These are phyloP conservation scores for Botrytis sinoallii DNA, from an alignment of 2,329 filamentous ascomycete genomes.

Conservation along the genomic window DNA sequence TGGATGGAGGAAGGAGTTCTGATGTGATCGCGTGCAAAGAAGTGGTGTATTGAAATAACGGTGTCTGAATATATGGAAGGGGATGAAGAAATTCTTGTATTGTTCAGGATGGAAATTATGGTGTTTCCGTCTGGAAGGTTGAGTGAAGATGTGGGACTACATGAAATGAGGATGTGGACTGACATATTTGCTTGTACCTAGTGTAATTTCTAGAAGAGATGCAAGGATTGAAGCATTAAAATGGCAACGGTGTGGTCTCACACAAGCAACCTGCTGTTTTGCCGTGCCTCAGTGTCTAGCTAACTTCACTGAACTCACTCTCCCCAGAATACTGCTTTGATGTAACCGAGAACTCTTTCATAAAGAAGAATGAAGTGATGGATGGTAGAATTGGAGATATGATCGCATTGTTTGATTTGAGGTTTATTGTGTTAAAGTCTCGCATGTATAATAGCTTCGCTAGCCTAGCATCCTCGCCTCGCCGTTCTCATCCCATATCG, in stretches of 20 bases:
- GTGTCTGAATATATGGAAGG: neutral
- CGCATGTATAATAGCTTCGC: neutral
- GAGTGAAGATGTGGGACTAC: neutral
- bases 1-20: neutral
- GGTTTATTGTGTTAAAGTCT: neutral
- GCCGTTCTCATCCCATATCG: neutral
- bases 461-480: neutral
- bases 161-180: neutral
- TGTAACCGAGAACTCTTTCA: neutral
- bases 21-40: rapidly evolving
- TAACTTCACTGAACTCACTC: neutral
- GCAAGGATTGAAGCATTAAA: neutral
- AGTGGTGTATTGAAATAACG: rapidly evolving
- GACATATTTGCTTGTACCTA: neutral
- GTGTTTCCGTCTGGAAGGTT: neutral
- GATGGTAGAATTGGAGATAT: neutral
- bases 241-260: neutral
- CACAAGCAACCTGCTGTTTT: neutral
- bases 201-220: rapidly evolving
- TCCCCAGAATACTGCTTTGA: neutral
- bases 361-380: neutral
- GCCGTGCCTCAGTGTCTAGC: neutral
- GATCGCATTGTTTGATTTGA: neutral
- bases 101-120: neutral
- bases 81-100: neutral